phyloP scores from a whole-genome alignment of 768 basidiomycete species.

The Pisolithus tinctorius region DNA sequence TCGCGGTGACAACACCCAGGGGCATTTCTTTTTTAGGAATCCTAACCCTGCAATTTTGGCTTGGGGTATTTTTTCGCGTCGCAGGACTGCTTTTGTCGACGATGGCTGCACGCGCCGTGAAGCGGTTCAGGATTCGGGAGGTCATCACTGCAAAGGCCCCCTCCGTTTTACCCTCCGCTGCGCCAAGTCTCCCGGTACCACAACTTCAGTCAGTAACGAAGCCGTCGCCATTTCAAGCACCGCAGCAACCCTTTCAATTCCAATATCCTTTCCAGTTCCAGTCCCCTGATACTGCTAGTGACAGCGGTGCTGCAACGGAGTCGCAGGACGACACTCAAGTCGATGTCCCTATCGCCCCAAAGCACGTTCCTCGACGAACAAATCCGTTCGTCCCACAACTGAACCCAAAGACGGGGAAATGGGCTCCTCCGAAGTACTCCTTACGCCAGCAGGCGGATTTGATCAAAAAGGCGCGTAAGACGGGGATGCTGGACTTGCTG shows the following conservation, averaged over 20 bases:
- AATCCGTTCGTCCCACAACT: slow-evolving; percentile 70
- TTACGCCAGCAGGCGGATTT: slow-evolving; percentile 73
- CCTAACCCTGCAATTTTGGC: not conserved
- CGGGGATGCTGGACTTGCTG: slow-evolving; percentile 49
- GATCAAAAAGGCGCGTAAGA: slow-evolving; percentile 59
- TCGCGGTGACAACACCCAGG: not conserved
- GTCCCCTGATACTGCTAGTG: not conserved
- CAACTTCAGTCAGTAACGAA: not conserved
- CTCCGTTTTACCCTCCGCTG: not conserved
- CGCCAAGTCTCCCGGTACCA: not conserved
- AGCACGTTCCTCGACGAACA: slow-evolving; percentile 5
- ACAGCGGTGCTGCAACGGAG: not conserved
- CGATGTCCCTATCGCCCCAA: not conserved
- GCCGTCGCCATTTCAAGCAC: slow-evolving; percentile 19
- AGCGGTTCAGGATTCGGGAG: not conserved
- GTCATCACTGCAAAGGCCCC: not conserved
- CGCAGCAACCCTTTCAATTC: slow-evolving; percentile 10
- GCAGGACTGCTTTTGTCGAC: slow-evolving; percentile 25
- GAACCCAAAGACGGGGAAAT: slow-evolving; percentile 54
- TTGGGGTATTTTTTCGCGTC: not conserved
- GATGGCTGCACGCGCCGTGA: slow-evolving; percentile 15
- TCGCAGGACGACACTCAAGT: not conserved
- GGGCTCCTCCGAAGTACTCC: slow-evolving; percentile 67
- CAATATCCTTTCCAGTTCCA: slow-evolving; percentile 13
- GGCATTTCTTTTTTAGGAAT: not conserved